Evolutionary conservation across 352 stramenopile genomes (phyloP), one percentile per base, ranked within the genome.

Genomic region (Phytophthora kernoviae): DNA sequence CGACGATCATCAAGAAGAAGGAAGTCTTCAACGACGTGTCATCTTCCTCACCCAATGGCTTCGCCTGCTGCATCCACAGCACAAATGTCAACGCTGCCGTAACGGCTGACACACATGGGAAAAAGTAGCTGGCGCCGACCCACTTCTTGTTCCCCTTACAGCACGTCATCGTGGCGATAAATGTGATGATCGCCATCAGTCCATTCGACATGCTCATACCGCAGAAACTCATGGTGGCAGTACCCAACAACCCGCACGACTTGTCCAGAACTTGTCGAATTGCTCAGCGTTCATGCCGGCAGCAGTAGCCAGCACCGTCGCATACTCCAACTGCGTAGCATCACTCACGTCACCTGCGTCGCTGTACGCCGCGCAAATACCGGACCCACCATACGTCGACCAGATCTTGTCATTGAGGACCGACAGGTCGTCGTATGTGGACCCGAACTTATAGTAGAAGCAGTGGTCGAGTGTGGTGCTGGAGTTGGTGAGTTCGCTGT

Each of bases 221-320:
- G 7, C 54, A 66, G 26, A 87, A 78, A 34, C 69, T 48, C 37
- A 88, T 71, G 43, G 80, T 81, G 2, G 59, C 59, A 11, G 56
- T 73, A 41, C 80, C 80, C 3, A 83, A 20, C 0, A 65, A 36
- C 1, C 73, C 60, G 46, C 78, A 90, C 24, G 75, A 84, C 48
- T 81, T 79, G 55, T 83, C 68, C 39, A 90, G 54, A 88, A 88
- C 54, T 61, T 45, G 36, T 81, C 69, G 42, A 90, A 90, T 56
- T 79, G 65, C 2, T 36, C 41, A 2, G 54, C 46, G 41, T 87
- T 58, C 54, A 89, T 77, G 8, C 74, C 70, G 14, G 79, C 79
- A 26, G 72, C 49, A 8, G 63, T 45, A 12, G 76, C 76, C 41
- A 81, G 63, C 9, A 63, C 62, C 17, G 52, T 64, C 33, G 67